Percentiles rank a stretch among this genome's conserved stretches.
phyloP scores from a whole-genome alignment of 306 rosid genomes.

The Clitoria ternatea region DNA sequence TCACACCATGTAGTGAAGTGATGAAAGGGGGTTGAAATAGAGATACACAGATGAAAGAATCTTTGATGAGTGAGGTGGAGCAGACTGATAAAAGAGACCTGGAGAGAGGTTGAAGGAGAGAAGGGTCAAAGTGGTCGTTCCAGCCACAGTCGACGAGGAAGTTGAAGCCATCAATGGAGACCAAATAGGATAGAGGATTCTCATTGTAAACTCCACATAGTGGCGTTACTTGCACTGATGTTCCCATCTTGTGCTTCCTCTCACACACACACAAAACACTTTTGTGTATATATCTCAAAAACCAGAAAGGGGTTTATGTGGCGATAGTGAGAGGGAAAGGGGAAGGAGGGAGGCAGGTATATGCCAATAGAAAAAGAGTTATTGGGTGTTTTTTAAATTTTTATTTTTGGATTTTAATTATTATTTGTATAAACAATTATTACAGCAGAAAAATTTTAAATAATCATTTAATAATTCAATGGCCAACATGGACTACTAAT shows the following conservation, averaged over 20 bases:
- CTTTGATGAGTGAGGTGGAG: too few species aligned
- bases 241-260: conserved; percentile 50
- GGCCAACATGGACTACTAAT: too few species aligned
- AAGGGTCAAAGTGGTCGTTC: conserved; percentile 89
- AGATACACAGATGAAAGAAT: too few species aligned
- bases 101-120: conserved; percentile 85
- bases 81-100: conserved; percentile 45
- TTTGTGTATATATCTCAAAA: background rate
- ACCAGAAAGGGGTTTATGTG: background rate
- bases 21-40: background rate
- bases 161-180: conserved; percentile 85
- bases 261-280: background rate
- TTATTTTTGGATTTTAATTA: too few species aligned
- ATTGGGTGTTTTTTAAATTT: too few species aligned
- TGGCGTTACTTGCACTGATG: conserved; percentile 87
- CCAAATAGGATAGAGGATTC: conserved; percentile 86
- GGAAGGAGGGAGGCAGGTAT: background rate
- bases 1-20: background rate
- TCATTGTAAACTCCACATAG: conserved; percentile 89
- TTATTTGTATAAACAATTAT: too few species aligned
- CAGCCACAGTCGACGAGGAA: conserved; percentile 94
- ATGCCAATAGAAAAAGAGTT: background rate
- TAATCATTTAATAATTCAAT: too few species aligned
- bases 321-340: background rate
- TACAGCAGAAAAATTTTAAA: too few species aligned